Percentiles rank a stretch among this genome's conserved stretches.
Evolutionary conservation across 345 rosid genomes (phyloP).

Genomic region (Boechera stricta): DNA sequence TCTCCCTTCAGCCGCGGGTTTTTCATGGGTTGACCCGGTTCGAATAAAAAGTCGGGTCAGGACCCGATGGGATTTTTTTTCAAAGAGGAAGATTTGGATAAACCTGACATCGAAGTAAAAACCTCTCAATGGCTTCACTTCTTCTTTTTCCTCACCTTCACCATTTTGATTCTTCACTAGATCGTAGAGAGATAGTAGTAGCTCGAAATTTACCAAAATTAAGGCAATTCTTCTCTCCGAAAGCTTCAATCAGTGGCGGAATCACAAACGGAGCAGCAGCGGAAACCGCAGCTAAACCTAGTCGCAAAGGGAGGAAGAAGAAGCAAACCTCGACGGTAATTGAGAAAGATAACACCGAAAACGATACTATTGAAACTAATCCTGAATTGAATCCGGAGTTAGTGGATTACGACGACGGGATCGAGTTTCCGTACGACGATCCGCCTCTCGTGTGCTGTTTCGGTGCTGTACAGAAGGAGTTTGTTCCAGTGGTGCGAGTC

Average conservation of each 20-base stretch:
- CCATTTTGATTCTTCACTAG: constrained; percentile 30
- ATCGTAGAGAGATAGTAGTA: constrained; percentile 25
- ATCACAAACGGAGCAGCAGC: constrained; percentile 49
- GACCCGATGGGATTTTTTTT: constrained; percentile 32
- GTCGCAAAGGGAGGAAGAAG: constrained; percentile 72
- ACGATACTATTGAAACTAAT: constrained; percentile 27
- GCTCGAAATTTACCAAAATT: neutral
- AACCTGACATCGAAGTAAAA: constrained; percentile 43
- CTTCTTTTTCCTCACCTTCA: constrained; percentile 59
- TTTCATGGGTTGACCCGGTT: constrained; percentile 18
- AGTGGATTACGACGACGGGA: constrained; percentile 71
- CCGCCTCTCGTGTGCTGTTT: constrained; percentile 91
- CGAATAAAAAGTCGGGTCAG: neutral
- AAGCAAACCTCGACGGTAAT: constrained; percentile 40
- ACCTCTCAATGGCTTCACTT: constrained; percentile 61
- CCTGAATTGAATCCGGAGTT: constrained; percentile 38
- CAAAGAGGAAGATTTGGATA: constrained; percentile 47
- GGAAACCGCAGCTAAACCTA: constrained; percentile 60
- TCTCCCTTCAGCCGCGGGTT: neutral
- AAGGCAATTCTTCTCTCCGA: neutral
- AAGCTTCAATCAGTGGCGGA: constrained; percentile 51
- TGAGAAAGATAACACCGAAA: constrained; percentile 38
- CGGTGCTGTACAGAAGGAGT: constrained; percentile 83
- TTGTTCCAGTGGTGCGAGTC: constrained; percentile 82
- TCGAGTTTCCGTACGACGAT: constrained; percentile 71